Base-by-base conservation (phyloP, 2,329 filamentous ascomycete species). In the Hymenoscyphus fraxineus region DNA sequence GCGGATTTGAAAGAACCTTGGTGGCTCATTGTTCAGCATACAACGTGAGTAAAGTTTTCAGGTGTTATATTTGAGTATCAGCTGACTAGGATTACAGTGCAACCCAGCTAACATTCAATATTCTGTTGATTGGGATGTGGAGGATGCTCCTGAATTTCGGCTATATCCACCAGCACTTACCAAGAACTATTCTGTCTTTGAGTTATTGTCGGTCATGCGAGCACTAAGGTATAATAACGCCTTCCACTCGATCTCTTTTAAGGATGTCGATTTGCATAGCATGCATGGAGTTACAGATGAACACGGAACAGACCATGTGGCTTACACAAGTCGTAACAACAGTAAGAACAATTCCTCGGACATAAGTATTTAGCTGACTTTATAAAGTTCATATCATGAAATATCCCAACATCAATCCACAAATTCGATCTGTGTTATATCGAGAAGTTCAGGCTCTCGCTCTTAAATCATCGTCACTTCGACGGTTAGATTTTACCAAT, bases 1-100 rank as follows among this genome's bases (percentile, higher is more conserved):
- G 84, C 61, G 78, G 78, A 64, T 84, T 91, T 70, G 87, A 90
- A 69, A 81, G 87, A 40, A 91, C 88, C 1, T 75, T 91, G 39
- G 85, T 85, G 58, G 88, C 88, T 40, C 91, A 90, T 72, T 90
- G 88, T 72, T 81, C 88, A 54, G 87, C 86, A 22, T 91, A 90
- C 73, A 83, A 85, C 64, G 79, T 89, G 66, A 63, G 70, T 58
- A 16, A 38, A 35, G 12, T 16, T 40, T 15, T n/a, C n/a, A 39
- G 16, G 27, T 57, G 4, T 38, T 32, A 19, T 22, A 22, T 16
- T 31, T 16, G 16, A 31, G 15, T 31, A 57, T 32, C 16, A 59
- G 44, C 61, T 67, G 31, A 65, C 61, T 19, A 54, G 56, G 3
- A 27, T 15, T 13, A 27, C 51, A 70, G 68, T 74, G 72, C 27